These are phyloP conservation scores for Ustilago hordei DNA, from an alignment of 1,284 basidiomycete species.

Conservation along the genomic window DNA sequence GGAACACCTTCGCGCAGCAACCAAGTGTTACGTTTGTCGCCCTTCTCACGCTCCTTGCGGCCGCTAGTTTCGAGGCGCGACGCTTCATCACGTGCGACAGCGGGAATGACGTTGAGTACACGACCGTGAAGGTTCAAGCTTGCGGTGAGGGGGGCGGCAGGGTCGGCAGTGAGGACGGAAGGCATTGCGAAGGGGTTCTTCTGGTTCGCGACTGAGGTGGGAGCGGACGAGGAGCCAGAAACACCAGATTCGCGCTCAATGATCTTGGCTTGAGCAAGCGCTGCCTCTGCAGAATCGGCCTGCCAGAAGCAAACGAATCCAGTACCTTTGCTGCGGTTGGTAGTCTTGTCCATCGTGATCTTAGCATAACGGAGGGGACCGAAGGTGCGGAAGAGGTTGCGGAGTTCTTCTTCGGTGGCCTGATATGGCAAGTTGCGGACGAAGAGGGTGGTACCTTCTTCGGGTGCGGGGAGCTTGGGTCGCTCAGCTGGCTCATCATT, in stretches of 20 bases:
- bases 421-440: constrained; percentile 93
- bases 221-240: constrained; percentile 14
- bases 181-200: constrained; percentile 65
- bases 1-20: constrained; percentile 84
- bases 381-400: constrained; percentile 74
- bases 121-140: constrained; percentile 90
- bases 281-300: constrained; percentile 86
- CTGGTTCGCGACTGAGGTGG: constrained; percentile 21
- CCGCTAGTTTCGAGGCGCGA: constrained; percentile 87
- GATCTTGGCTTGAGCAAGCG: constrained; percentile 78
- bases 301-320: constrained; percentile 99
- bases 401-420: constrained; percentile 72
- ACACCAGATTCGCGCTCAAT: constrained; percentile 60
- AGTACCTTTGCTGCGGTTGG: constrained; percentile 88
- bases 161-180: constrained; percentile 81
- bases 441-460: constrained; percentile 86
- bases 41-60: constrained; percentile 81
- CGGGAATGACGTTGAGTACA: constrained; percentile 88
- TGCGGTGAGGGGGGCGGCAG: constrained; percentile 84
- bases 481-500: constrained; percentile 53
- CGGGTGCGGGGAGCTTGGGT: constrained; percentile 59
- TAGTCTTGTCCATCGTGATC: constrained; percentile 86
- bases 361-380: constrained; percentile 93
- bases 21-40: constrained; percentile 95
- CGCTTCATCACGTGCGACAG: constrained; percentile 90